A percentile compares a stretch with the other conserved stretches of the same genome.
These are phyloP conservation scores for Emmonsia crescens DNA, from an alignment of 2,329 filamentous ascomycete species.

Conservation along the genomic window DNA sequence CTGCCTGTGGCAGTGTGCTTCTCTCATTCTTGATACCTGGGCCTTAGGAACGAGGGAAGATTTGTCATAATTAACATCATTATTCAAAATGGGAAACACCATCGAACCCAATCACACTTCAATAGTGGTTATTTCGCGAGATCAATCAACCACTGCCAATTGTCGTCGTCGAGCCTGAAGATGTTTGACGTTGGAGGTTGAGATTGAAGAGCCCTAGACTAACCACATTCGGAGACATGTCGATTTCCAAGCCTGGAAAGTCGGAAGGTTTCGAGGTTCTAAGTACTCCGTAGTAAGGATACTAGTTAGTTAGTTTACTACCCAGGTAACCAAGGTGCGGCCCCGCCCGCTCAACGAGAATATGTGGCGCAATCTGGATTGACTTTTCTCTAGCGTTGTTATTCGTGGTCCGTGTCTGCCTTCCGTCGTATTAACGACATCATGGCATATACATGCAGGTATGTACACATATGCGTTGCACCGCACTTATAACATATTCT, in stretches of 20 bases:
- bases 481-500: too few species aligned
- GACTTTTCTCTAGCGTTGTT: not conserved
- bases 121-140: not conserved
- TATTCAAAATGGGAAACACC: not conserved
- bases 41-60: not conserved
- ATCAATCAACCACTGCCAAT: not conserved
- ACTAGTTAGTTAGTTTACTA: too few species aligned
- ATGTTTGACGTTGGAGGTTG: not conserved
- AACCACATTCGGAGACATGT: not conserved
- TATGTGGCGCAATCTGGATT: too few species aligned
- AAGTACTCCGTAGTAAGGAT: too few species aligned
- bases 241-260: not conserved
- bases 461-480: too few species aligned
- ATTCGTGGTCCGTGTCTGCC: too few species aligned
- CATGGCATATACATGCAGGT: too few species aligned
- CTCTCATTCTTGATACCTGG: not conserved
- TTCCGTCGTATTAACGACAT: too few species aligned
- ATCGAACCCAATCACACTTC: not conserved
- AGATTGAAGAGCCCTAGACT: not conserved
- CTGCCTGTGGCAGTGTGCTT: not conserved
- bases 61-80: not conserved
- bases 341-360: not conserved
- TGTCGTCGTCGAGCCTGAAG: not conserved
- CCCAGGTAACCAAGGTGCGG: too few species aligned
- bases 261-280: too few species aligned